Evolutionary conservation across 108 stramenopile species (phyloP).

Genomic region (Cafeteria roenbergensis): DNA sequence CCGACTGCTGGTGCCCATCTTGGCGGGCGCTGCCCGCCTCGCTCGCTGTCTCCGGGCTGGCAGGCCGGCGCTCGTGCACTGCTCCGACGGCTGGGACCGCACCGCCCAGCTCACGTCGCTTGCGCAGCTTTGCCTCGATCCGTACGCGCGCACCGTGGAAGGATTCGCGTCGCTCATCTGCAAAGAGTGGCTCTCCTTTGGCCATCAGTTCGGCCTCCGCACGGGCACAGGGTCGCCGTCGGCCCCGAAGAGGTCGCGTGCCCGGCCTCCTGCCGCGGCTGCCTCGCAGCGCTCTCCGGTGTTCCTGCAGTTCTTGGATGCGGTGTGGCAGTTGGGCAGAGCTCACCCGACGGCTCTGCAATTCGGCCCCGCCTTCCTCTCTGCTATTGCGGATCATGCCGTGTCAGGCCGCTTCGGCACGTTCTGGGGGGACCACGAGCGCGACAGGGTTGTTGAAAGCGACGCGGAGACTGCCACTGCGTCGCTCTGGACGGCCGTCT

Average conservation of each 20-base stretch:
- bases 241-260: not conserved
- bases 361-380: slow-evolving; percentile 35
- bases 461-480: not conserved
- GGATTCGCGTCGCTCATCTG: slow-evolving; percentile 42
- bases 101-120: slow-evolving; percentile 41
- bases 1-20: too few species aligned
- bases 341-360: slow-evolving; percentile 39
- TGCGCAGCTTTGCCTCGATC: slow-evolving; percentile 40
- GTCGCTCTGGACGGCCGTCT: not conserved
- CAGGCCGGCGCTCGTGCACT: slow-evolving; percentile 38
- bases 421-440: slow-evolving; percentile 36
- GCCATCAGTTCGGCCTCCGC: slow-evolving; percentile 39
- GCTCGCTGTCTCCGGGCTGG: slow-evolving; percentile 15
- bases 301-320: slow-evolving; percentile 37
- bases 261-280: too few species aligned
- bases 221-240: not conserved
- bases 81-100: slow-evolving; percentile 55
- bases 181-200: slow-evolving; percentile 49
- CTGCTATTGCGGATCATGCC: slow-evolving; percentile 37
- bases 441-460: not conserved
- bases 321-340: slow-evolving; percentile 23
- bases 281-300: slow-evolving; percentile 39
- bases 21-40: slow-evolving; percentile 28
- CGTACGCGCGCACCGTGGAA: slow-evolving; percentile 41
- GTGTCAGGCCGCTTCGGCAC: slow-evolving; percentile 42